Conservation (phyloP, 2,329 filamentous ascomycete genomes). For the Aspergillus sp. region DNA sequence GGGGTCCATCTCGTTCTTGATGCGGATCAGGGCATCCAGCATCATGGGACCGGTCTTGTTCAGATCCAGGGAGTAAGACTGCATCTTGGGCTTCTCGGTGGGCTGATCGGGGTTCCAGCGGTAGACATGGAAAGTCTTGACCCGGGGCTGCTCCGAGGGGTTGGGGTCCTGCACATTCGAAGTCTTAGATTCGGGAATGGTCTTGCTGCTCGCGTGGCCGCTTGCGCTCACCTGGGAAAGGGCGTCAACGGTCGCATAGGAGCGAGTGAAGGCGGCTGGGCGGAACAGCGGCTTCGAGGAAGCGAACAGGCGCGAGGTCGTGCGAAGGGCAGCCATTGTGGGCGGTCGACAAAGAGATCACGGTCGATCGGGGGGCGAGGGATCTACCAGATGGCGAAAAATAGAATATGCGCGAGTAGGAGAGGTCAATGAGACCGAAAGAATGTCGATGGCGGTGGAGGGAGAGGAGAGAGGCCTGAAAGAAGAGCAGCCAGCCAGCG, state of each 20-base stretch:
- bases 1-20: slow-evolving; percentile 98
- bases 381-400: slow-evolving; percentile 11
- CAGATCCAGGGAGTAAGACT: slow-evolving; percentile 89
- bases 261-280: slow-evolving; percentile 42
- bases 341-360: slow-evolving; percentile 13
- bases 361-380: slow-evolving; percentile 14
- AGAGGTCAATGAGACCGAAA: slow-evolving; percentile 7
- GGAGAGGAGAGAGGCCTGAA: slow-evolving; percentile 15
- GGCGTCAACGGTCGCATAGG: slow-evolving; percentile 51
- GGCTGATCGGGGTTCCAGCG: slow-evolving; percentile 96
- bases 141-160: slow-evolving; percentile 57
- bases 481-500: slow-evolving; percentile 21
- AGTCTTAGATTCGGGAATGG: slow-evolving; percentile 54
- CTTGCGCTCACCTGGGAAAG: slow-evolving; percentile 30
- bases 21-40: slow-evolving; percentile 91
- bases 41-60: slow-evolving; percentile 99
- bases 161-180: slow-evolving; percentile 64
- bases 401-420: background rate
- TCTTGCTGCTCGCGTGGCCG: slow-evolving; percentile 32
- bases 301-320: slow-evolving; percentile 49
- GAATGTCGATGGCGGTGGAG: slow-evolving; percentile 4
- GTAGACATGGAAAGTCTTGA: slow-evolving; percentile 98
- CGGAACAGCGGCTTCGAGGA: slow-evolving; percentile 46
- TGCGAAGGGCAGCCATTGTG: slow-evolving; percentile 53
- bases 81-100: slow-evolving; percentile 90